These are phyloP conservation scores for Patellaria atrata DNA, from an alignment of 495 filamentous ascomycete species.

Conservation along the genomic window DNA sequence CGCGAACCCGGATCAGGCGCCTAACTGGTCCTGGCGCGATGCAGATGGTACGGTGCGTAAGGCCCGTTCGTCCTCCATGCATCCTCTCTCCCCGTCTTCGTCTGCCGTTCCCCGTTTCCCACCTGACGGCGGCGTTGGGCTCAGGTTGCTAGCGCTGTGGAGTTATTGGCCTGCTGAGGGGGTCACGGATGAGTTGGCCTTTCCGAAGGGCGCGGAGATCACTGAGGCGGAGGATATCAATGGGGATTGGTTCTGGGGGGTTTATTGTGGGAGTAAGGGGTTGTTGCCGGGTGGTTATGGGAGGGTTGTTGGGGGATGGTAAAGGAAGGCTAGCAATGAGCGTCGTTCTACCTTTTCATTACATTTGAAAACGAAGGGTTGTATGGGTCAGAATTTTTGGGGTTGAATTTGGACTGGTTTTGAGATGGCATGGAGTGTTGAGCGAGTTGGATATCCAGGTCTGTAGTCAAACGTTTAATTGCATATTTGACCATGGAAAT, in stretches of 20 bases:
- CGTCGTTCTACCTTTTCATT: too few relatives aligned
- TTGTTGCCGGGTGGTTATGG: slow-evolving; percentile 63
- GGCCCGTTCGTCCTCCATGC: slow-evolving; percentile 14
- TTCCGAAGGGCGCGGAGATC: slow-evolving; percentile 70
- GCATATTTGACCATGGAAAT: too few relatives aligned
- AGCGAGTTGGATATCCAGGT: too few relatives aligned
- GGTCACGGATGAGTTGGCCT: slow-evolving; percentile 57
- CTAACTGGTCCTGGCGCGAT: slow-evolving; percentile 21
- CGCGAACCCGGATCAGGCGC: slow-evolving; percentile 1
- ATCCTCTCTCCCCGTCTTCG: not conserved
- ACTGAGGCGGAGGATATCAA: slow-evolving; percentile 69
- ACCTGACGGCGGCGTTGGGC: slow-evolving; percentile 53
- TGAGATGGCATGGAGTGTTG: too few relatives aligned
- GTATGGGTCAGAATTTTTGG: too few relatives aligned
- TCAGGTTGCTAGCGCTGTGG: slow-evolving; percentile 50
- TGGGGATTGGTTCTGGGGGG: slow-evolving; percentile 73
- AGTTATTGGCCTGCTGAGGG: slow-evolving; percentile 50
- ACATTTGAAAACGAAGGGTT: too few relatives aligned
- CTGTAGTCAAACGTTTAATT: too few relatives aligned
- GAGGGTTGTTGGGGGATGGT: slow-evolving; percentile 7
- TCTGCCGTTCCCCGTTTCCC: slow-evolving; percentile 35
- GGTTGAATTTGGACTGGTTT: too few relatives aligned
- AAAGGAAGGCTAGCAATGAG: too few relatives aligned
- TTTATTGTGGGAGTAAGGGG: slow-evolving; percentile 59
- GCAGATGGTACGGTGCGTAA: slow-evolving; percentile 21